These are phyloP conservation scores for Candida parachauliodes DNA, from an alignment of 805 yeast species.

Conservation along the genomic window DNA sequence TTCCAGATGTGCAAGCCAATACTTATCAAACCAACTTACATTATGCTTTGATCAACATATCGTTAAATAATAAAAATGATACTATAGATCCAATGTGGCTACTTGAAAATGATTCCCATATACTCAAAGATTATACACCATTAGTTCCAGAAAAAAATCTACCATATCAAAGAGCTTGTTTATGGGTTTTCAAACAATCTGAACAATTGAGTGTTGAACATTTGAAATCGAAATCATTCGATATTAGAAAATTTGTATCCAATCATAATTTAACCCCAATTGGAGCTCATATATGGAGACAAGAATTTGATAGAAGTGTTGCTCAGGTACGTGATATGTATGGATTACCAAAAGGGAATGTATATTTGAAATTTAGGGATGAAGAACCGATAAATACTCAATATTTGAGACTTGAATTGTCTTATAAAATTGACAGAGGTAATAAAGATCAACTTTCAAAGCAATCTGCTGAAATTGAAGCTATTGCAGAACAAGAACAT, in stretches of 20 bases:
- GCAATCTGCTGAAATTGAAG: constrained; percentile 6
- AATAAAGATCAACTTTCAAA: neutral
- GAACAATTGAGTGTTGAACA: constrained; percentile 8
- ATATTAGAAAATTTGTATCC: constrained; percentile 66
- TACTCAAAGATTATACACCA: constrained; percentile 63
- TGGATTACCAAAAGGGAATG: constrained; percentile 72
- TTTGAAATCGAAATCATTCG: constrained; percentile 49
- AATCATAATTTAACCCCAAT: constrained; percentile 61
- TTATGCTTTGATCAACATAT: constrained; percentile 73
- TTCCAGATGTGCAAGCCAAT: constrained; percentile 71
- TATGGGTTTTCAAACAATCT: constrained; percentile 86
- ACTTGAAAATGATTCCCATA: constrained; percentile 24
- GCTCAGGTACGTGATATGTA: constrained; percentile 63
- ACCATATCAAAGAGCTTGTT: constrained; percentile 74
- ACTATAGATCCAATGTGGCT: constrained; percentile 46
- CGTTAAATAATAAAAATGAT: constrained; percentile 55
- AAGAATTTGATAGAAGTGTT: constrained; percentile 74
- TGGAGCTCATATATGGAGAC: constrained; percentile 93
- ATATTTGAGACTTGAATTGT: constrained; percentile 2
- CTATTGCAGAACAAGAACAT: constrained; percentile 4
- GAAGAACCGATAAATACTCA: constrained; percentile 4
- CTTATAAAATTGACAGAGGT: neutral
- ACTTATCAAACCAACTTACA: constrained; percentile 67
- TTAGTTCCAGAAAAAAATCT: constrained; percentile 88
- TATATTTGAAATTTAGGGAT: constrained; percentile 62